Evolutionary conservation across 768 basidiomycete species (phyloP).

Genomic region (Boletus pseudo-olivaceus): DNA sequence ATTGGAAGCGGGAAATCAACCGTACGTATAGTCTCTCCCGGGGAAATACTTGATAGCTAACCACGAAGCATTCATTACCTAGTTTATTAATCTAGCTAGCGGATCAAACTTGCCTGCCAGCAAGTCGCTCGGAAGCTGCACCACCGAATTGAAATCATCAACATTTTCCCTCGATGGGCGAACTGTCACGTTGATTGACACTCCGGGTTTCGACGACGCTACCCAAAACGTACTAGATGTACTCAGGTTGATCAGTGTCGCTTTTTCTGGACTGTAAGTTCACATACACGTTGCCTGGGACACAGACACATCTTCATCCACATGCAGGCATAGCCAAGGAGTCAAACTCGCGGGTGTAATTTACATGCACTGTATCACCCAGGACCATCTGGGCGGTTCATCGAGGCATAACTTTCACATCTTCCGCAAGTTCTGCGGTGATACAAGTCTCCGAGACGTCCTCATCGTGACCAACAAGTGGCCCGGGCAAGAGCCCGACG

Average conservation of each 20-base stretch:
- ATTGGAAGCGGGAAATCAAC: slow-evolving; percentile 33
- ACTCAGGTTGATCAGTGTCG: slow-evolving; percentile 42
- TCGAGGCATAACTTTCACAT: slow-evolving; percentile 43
- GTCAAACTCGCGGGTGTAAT: slow-evolving; percentile 44
- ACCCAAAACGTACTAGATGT: slow-evolving; percentile 42
- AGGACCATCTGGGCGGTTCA: slow-evolving; percentile 42
- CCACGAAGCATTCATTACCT: background rate
- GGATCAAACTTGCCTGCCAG: slow-evolving; percentile 44
- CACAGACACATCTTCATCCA: background rate
- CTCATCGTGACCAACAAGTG: slow-evolving; percentile 49
- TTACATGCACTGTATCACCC: slow-evolving; percentile 47
- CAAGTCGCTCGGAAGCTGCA: slow-evolving; percentile 40
- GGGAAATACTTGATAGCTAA: background rate
- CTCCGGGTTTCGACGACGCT: slow-evolving; percentile 57
- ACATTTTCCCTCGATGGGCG: slow-evolving; percentile 43
- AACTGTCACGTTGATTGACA: slow-evolving; percentile 49
- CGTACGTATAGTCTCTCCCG: slow-evolving; percentile 12
- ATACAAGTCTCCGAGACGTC: slow-evolving; percentile 42
- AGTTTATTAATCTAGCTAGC: slow-evolving; percentile 52
- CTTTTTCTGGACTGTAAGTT: slow-evolving; percentile 21
- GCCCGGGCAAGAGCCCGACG: slow-evolving; percentile 30
- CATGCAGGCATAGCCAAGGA: slow-evolving; percentile 20
- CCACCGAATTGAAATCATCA: slow-evolving; percentile 38
- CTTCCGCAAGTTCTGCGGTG: slow-evolving; percentile 50
- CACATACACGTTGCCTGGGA: background rate